phyloP scores from a whole-genome alignment of 352 stramenopile species.

The Phytophthora pistaciae region DNA sequence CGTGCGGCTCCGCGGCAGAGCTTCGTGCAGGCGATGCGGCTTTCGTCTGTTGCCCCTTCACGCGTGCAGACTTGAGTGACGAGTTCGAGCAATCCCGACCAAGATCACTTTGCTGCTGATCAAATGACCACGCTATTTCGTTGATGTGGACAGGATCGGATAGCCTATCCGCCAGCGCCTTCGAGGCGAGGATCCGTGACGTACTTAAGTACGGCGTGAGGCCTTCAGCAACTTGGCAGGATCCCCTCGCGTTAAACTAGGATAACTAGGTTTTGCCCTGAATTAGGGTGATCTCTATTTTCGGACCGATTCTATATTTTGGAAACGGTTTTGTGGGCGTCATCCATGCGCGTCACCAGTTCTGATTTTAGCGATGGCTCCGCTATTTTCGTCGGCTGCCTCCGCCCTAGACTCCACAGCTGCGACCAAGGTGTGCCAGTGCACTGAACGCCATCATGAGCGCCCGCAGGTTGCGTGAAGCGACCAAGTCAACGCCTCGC shows the following conservation, averaged over 20 bases:
- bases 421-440: neutral
- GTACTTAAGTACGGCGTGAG: too few relatives aligned
- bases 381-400: slow-evolving; percentile 30
- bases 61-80: neutral
- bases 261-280: neutral
- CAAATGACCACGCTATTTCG: slow-evolving; percentile 3
- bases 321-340: slow-evolving; percentile 10
- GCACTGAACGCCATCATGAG: slow-evolving; percentile 34
- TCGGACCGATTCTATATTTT: slow-evolving; percentile 23
- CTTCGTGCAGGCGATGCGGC: neutral
- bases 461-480: slow-evolving; percentile 44
- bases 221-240: neutral
- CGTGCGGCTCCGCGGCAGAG: slow-evolving; percentile 17
- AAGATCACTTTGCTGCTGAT: slow-evolving; percentile 1
- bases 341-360: slow-evolving; percentile 6
- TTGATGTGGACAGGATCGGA: slow-evolving; percentile 14
- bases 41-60: slow-evolving; percentile 11
- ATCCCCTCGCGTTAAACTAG: too few relatives aligned
- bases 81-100: slow-evolving; percentile 3
- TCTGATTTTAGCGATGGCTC: slow-evolving; percentile 28
- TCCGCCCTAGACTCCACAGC: neutral
- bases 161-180: neutral
- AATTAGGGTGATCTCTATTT: slow-evolving; percentile 14
- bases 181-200: too few relatives aligned
- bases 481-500: slow-evolving; percentile 32